phyloP scores from a whole-genome alignment of 2,329 filamentous ascomycete genomes.

The Ceratocystis harringtonii region DNA sequence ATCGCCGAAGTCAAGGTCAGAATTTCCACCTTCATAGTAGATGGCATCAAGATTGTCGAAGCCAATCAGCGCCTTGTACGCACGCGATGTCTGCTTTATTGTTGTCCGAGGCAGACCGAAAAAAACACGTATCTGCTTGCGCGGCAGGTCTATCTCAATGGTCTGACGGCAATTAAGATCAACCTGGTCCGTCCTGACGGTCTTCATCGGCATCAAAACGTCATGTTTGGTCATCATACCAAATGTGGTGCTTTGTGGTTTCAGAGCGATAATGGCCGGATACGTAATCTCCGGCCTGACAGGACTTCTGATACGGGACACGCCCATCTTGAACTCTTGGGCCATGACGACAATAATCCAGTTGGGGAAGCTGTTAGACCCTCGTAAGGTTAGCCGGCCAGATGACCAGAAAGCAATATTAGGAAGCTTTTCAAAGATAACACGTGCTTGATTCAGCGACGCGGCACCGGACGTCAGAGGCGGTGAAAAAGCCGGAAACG shows the following conservation, averaged over 20 bases:
- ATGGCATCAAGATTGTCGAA: conserved; percentile 34
- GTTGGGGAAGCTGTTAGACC: not conserved
- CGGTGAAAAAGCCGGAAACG: not conserved
- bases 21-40: conserved; percentile 21
- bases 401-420: not conserved
- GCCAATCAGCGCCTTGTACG: conserved; percentile 31
- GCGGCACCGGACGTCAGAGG: not conserved
- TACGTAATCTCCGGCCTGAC: conserved; percentile 5
- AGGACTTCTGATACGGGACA: conserved; percentile 9
- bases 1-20: not conserved
- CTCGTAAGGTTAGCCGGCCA: not conserved
- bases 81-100: not conserved
- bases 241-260: not conserved
- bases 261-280: not conserved
- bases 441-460: not conserved
- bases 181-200: not conserved
- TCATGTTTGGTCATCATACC: conserved; percentile 7
- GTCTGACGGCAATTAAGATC: conserved; percentile 8
- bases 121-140: conserved; percentile 11
- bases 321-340: conserved; percentile 1
- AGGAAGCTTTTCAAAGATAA: not conserved
- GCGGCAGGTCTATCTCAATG: conserved; percentile 11
- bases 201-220: conserved; percentile 12
- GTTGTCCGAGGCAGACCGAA: conserved; percentile 4
- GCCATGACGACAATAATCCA: not conserved